These are phyloP conservation scores for Aspergillus sp. DNA, from an alignment of 2,329 filamentous ascomycete species.

Conservation along the genomic window DNA sequence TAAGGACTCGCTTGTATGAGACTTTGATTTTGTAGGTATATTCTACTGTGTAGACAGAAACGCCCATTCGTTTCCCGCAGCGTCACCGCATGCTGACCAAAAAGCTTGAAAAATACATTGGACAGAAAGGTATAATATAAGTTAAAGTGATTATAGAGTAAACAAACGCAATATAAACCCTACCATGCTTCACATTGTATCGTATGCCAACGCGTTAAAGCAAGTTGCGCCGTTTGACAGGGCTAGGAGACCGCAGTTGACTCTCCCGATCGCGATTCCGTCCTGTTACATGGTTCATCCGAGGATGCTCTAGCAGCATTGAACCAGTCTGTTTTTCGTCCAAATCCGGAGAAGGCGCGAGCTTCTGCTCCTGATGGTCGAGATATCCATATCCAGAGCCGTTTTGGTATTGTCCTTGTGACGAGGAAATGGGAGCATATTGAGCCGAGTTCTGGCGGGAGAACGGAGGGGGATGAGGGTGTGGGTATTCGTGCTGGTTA, in stretches of 20 bases:
- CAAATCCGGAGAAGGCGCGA: slow-evolving; percentile 10
- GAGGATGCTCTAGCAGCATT: slow-evolving; percentile 25
- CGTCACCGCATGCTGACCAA: no score
- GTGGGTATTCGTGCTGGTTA: slow-evolving; percentile 22
- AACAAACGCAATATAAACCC: background rate
- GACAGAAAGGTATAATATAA: no score
- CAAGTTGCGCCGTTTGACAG: slow-evolving; percentile 21
- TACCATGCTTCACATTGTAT: background rate
- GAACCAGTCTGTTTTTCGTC: slow-evolving; percentile 21
- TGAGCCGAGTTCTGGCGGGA: slow-evolving; percentile 17
- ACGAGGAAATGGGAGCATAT: slow-evolving; percentile 14
- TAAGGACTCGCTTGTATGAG: no score
- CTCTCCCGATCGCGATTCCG: slow-evolving; percentile 24
- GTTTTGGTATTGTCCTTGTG: slow-evolving; percentile 21
- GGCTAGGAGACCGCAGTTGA: slow-evolving; percentile 33
- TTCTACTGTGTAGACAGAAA: no score
- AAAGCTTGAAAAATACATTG: no score
- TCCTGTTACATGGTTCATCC: slow-evolving; percentile 25
- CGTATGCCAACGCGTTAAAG: no score
- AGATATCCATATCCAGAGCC: slow-evolving; percentile 22
- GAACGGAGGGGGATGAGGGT: slow-evolving; percentile 13
- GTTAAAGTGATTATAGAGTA: background rate
- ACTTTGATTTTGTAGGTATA: no score
- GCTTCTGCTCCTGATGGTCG: slow-evolving; percentile 12
- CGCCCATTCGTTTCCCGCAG: no score